Percentiles rank a stretch among this genome's conserved stretches.
Conservation (phyloP, 345 rosid species). For the Trapa incisa region DNA sequence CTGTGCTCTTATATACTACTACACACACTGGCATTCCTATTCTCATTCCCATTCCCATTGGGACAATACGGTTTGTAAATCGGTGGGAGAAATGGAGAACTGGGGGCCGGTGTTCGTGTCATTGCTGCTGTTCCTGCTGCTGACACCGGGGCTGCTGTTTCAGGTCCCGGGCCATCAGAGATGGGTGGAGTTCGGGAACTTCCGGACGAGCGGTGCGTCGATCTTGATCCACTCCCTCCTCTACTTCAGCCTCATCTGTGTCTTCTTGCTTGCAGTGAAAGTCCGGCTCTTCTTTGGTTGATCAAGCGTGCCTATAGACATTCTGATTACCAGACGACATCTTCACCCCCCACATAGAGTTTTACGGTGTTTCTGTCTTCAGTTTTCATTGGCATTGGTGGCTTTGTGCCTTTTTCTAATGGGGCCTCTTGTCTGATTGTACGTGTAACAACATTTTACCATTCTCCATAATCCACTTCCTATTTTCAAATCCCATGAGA, state of each 20-base stretch:
- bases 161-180: conserved; percentile 40
- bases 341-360: too few relatives aligned
- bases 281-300: conserved; percentile 39
- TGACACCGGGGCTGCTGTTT: conserved; percentile 46
- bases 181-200: conserved; percentile 40
- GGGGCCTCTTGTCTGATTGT: too few relatives aligned
- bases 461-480: too few relatives aligned
- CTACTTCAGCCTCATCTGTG: conserved; percentile 40
- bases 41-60: neutral
- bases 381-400: too few relatives aligned
- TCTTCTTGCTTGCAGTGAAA: conserved; percentile 39
- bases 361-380: too few relatives aligned
- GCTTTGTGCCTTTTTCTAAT: too few relatives aligned
- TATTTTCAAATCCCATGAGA: too few relatives aligned
- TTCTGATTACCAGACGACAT: too few relatives aligned
- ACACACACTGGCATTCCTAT: too few relatives aligned
- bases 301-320: neutral
- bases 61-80: too few relatives aligned
- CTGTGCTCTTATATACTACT: neutral
- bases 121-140: conserved; percentile 33
- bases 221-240: conserved; percentile 40
- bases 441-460: too few relatives aligned
- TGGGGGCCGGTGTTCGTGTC: conserved; percentile 56
- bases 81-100: conserved; percentile 25
- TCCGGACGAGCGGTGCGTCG: conserved; percentile 42